Evolutionary conservation across 202 grass and related monocot species (phyloP), one percentile per base, ranked within the genome.

Genomic region (Digitaria exilis): DNA sequence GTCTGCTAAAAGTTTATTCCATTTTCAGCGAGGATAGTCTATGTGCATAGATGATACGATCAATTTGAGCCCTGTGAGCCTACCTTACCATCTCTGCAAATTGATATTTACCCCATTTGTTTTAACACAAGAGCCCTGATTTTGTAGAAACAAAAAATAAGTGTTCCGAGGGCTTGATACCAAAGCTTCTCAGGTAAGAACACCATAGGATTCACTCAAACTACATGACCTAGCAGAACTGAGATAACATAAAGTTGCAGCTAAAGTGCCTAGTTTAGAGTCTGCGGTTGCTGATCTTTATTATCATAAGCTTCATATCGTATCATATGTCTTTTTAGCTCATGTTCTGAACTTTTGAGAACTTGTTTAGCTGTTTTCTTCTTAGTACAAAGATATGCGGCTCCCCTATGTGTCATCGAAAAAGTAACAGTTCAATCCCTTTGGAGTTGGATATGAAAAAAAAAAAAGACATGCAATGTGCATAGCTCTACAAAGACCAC

Each of bases 61-160:
- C 52, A 42, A 42, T 44, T 17, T 63, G 60, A 51, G 19, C 61
- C 57, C 32, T 73, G 9, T 73, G n/a, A n/a, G n/a, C n/a, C n/a
- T n/a, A n/a, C n/a, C n/a, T n/a, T n/a, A n/a, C 21, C n/a, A 79
- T 83, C 19, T 78, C 21, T 24, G 8, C 58, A 58, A 41, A 43
- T 51, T 9, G 4, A 26, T 64, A 75, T 71, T n/a, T 41, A 48
- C 65, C 30, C 41, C 43, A 32, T n/a, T n/a, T n/a, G 30, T 79
- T 65, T 34, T 73, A 46, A 0, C 21, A 41, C 49, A 37, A 63
- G 67, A 37, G 3, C 28, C 1, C 32, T 34, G 2, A 37, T 46
- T 67, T 13, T 35, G 10, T 25, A 24, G 46, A 31, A 68, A 16
- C 17, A 78, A 22, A 22, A 22, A 28, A 25, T n/a, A 44, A 30